Evolutionary conservation across 192 early-diverging fungal species (phyloP).

Genomic region (Dispira simplex): DNA sequence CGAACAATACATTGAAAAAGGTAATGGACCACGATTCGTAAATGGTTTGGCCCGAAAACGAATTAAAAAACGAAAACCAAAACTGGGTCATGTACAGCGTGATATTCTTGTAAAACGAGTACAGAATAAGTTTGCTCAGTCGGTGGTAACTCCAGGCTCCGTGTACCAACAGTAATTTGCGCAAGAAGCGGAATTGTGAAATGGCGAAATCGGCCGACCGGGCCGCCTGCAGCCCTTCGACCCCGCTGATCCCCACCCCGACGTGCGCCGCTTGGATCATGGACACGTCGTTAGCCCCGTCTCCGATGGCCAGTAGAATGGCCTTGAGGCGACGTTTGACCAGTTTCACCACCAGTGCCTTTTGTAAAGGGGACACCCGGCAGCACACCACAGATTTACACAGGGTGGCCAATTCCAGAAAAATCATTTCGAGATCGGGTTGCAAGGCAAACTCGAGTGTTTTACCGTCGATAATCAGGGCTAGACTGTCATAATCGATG

Average conservation of each 20-base stretch:
- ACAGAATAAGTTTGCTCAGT: constrained; percentile 88
- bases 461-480: constrained; percentile 90
- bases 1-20: constrained; percentile 89
- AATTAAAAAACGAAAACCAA: constrained; percentile 89
- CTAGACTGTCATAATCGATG: constrained; percentile 48
- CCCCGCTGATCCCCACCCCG: constrained; percentile 90
- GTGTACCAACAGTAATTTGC: constrained; percentile 91
- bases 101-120: constrained; percentile 99
- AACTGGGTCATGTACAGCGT: constrained; percentile 96
- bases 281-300: constrained; percentile 96
- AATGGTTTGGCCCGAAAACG: constrained; percentile 90
- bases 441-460: constrained; percentile 88
- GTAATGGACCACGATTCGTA: constrained; percentile 98
- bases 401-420: constrained; percentile 78
- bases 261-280: constrained; percentile 99
- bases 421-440: constrained; percentile 59
- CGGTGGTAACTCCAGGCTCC: constrained; percentile 96
- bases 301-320: constrained; percentile 91
- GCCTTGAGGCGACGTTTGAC: constrained; percentile 83
- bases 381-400: constrained; percentile 97
- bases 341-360: constrained; percentile 95
- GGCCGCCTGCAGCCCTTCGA: constrained; percentile 94
- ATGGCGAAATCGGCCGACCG: constrained; percentile 98
- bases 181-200: constrained; percentile 87
- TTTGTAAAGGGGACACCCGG: constrained; percentile 95